A percentile compares a stretch with the other conserved stretches of the same genome.
Conservation (phyloP, 176 grass and related monocot genomes). For the Oryza meridionalis region DNA sequence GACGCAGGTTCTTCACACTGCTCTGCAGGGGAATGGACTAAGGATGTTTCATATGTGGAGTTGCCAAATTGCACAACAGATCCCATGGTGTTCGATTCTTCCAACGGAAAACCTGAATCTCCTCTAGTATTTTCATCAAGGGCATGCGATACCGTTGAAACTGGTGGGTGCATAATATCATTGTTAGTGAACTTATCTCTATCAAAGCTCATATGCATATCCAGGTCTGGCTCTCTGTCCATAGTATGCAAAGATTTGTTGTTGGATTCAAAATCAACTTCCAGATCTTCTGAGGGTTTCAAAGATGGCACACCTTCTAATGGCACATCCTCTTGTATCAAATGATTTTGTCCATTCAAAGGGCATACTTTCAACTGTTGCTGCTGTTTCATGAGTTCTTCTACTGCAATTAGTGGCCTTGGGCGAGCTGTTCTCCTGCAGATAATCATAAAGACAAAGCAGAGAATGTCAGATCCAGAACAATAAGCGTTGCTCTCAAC, state of each 20-base stretch:
- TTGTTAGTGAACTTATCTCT: constrained; percentile 16
- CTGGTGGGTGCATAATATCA: constrained; percentile 29
- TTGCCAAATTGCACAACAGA: constrained; percentile 35
- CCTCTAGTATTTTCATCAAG: constrained; percentile 40
- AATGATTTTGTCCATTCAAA: constrained; percentile 41
- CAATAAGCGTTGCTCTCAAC: background rate
- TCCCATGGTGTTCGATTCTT: constrained; percentile 28
- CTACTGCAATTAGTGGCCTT: constrained; percentile 53
- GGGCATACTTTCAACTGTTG: constrained; percentile 34
- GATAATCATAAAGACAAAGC: constrained; percentile 4
- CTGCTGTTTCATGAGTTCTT: constrained; percentile 47
- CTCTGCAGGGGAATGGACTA: constrained; percentile 39
- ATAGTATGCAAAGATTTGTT: constrained; percentile 26
- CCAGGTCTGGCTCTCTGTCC: constrained; percentile 34
- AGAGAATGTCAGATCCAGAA: constrained; percentile 36
- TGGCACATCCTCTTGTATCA: constrained; percentile 25
- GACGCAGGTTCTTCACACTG: constrained; percentile 34
- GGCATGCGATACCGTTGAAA: constrained; percentile 35
- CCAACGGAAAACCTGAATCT: constrained; percentile 31
- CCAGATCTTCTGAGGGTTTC: constrained; percentile 34
- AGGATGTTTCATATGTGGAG: constrained; percentile 36
- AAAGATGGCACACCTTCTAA: constrained; percentile 37
- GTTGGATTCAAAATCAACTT: constrained; percentile 40
- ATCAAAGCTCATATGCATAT: constrained; percentile 25
- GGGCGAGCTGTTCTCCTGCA: constrained; percentile 61